Conservation (phyloP, 1,284 basidiomycete genomes). For the Sphaerobolus stellatus region DNA sequence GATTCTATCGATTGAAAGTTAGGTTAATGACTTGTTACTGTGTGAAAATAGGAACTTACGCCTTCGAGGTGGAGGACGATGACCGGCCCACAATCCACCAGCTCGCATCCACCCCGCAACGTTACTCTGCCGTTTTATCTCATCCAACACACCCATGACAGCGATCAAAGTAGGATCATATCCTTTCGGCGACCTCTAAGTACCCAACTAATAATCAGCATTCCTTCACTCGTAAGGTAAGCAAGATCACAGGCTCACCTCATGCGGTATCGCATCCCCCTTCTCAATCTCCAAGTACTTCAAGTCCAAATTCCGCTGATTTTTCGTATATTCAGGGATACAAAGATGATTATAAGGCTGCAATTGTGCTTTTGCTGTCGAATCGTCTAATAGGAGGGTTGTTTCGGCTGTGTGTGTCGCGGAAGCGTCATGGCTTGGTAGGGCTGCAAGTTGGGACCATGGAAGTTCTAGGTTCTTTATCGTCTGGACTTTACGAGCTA, state of each 20-base stretch:
- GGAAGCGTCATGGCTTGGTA: constrained; percentile 39
- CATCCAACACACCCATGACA: constrained; percentile 70
- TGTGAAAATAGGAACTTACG: background rate
- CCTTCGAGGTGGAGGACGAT: constrained; percentile 7
- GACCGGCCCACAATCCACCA: constrained; percentile 50
- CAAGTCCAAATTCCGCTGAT: constrained; percentile 47
- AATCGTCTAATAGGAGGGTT: constrained; percentile 82
- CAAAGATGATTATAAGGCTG: constrained; percentile 83
- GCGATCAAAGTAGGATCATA: constrained; percentile 66
- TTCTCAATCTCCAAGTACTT: too few species aligned
- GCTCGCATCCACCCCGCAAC: constrained; percentile 66
- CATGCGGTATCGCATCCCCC: too few species aligned
- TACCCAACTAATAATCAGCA: constrained; percentile 2
- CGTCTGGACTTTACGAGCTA: constrained; percentile 60
- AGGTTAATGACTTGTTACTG: background rate
- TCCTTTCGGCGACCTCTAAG: constrained; percentile 21
- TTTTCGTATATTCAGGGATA: constrained; percentile 62
- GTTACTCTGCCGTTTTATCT: constrained; percentile 56
- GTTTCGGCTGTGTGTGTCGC: constrained; percentile 65
- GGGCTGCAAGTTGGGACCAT: constrained; percentile 1
- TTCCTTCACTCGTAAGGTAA: too few species aligned
- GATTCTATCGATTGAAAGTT: background rate
- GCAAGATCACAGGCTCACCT: too few species aligned
- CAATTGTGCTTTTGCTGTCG: constrained; percentile 68
- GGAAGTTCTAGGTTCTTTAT: constrained; percentile 69